A percentile compares a stretch with the other conserved stretches of the same genome.
Evolutionary conservation across 192 early-diverging fungal genomes (phyloP).

Genomic region (Coemansia sp.): DNA sequence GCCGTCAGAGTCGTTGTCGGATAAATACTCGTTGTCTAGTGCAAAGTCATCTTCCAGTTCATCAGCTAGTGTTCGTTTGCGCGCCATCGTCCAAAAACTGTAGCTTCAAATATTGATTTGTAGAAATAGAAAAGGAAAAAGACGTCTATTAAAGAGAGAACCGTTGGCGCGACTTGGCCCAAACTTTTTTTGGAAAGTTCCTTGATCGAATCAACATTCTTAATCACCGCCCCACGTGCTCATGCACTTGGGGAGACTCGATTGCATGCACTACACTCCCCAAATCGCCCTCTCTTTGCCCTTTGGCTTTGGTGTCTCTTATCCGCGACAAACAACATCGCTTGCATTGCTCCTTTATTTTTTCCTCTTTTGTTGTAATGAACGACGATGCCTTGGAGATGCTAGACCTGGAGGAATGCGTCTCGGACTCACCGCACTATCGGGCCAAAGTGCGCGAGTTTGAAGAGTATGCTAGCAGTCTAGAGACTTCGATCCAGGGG

Average conservation of each 20-base stretch:
- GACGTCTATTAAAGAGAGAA: neutral
- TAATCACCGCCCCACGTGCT: neutral
- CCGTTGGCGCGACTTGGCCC: neutral
- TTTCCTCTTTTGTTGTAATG: conserved; percentile 6
- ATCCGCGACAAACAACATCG: too few species aligned
- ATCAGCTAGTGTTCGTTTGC: conserved; percentile 25
- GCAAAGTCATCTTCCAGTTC: conserved; percentile 49
- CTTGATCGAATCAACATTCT: conserved; percentile 7
- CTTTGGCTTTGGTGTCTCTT: too few species aligned
- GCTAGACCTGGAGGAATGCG: conserved; percentile 36
- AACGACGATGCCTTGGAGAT: conserved; percentile 11
- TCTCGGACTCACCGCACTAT: conserved; percentile 44
- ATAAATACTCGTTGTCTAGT: conserved; percentile 27
- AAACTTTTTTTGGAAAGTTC: neutral
- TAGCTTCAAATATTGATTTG: neutral
- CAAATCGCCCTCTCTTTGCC: neutral
- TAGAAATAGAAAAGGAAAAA: neutral
- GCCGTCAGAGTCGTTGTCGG: neutral
- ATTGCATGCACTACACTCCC: neutral
- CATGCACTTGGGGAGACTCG: neutral
- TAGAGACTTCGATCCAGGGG: conserved; percentile 32
- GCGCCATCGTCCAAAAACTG: conserved; percentile 4
- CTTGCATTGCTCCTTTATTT: neutral
- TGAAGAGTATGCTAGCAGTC: conserved; percentile 36
- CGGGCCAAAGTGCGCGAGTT: conserved; percentile 30